A percentile compares a stretch with the other conserved stretches of the same genome.
Conservation (phyloP, 2,329 filamentous ascomycete species). For the Aspergillus ochraceoroseus region DNA sequence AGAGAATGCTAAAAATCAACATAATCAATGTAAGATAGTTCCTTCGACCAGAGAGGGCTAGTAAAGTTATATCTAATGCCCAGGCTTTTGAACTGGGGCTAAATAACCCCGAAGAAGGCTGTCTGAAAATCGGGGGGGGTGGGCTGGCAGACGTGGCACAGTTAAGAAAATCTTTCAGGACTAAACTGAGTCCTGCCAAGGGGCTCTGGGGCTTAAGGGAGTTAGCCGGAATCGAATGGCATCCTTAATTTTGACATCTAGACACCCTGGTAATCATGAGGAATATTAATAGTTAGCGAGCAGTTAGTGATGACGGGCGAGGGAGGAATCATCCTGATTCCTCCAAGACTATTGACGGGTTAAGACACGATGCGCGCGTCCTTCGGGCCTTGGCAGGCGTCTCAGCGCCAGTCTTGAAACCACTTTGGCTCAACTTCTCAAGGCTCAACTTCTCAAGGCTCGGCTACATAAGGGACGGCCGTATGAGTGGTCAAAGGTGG, state of each 20-base stretch:
- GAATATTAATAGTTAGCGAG: background rate
- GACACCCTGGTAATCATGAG: background rate
- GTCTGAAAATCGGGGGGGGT: conserved; percentile 5
- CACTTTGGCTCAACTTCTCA: conserved; percentile 11
- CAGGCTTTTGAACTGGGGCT: conserved; percentile 2
- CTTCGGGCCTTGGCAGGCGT: conserved; percentile 5
- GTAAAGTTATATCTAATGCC: no score
- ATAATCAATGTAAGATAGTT: no score
- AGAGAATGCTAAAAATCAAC: no score
- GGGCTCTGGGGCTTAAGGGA: background rate
- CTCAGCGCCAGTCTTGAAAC: conserved; percentile 12
- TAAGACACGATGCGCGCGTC: background rate
- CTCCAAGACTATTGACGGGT: conserved; percentile 1
- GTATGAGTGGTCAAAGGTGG: background rate
- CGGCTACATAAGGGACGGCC: background rate
- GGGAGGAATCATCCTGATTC: no score
- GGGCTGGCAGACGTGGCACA: conserved; percentile 11
- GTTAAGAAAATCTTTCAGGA: conserved; percentile 1
- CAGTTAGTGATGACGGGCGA: background rate
- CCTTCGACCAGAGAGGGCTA: no score
- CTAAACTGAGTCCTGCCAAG: conserved; percentile 4
- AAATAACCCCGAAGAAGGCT: background rate
- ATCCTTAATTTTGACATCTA: conserved; percentile 2
- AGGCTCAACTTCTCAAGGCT: conserved; percentile 9
- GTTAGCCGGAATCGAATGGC: conserved; percentile 1